Percentiles rank a stretch among this genome's conserved stretches.
phyloP scores from a whole-genome alignment of 1,284 basidiomycete species.

The Trichosporon coremiiforme region DNA sequence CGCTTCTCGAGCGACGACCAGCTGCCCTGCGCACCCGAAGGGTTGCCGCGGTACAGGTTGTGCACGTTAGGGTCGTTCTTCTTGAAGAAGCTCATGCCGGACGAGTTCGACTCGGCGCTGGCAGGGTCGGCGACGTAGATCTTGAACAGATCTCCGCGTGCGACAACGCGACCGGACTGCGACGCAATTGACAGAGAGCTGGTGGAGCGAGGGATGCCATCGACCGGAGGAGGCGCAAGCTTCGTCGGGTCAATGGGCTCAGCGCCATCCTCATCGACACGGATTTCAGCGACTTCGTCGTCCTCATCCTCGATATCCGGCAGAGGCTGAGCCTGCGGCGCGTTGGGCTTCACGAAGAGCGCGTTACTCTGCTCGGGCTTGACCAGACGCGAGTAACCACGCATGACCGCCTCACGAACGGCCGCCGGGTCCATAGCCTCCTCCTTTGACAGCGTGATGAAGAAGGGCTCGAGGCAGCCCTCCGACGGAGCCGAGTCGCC shows the following conservation, averaged over 20 bases:
- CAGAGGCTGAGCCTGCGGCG: slow-evolving; percentile 33
- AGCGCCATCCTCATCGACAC: slow-evolving; percentile 15
- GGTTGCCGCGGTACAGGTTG: slow-evolving; percentile 23
- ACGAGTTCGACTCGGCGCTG: slow-evolving; percentile 23
- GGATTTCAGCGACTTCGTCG: slow-evolving; percentile 42
- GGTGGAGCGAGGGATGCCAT: slow-evolving; percentile 4
- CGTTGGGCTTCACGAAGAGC: slow-evolving; percentile 44
- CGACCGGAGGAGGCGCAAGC: slow-evolving; percentile 3
- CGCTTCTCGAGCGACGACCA: slow-evolving; percentile 51
- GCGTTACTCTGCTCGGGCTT: slow-evolving; percentile 39
- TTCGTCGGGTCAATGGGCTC: background rate
- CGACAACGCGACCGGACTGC: slow-evolving; percentile 35
- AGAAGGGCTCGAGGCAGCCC: slow-evolving; percentile 67
- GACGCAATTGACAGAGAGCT: slow-evolving; percentile 20
- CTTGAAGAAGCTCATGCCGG: slow-evolving; percentile 18
- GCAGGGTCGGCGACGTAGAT: slow-evolving; percentile 47
- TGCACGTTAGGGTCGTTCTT: slow-evolving; percentile 29
- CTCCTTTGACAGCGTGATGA: slow-evolving; percentile 67
- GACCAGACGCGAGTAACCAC: slow-evolving; percentile 62
- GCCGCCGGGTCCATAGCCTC: slow-evolving; percentile 64
- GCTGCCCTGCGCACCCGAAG: slow-evolving; percentile 20
- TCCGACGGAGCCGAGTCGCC: slow-evolving; percentile 55
- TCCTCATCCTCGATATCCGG: slow-evolving; percentile 37
- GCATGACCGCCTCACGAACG: slow-evolving; percentile 70
- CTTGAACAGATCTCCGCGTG: slow-evolving; percentile 50